Base-by-base conservation (phyloP, 257 asterid genomes). In the Fraxinus anomala region DNA sequence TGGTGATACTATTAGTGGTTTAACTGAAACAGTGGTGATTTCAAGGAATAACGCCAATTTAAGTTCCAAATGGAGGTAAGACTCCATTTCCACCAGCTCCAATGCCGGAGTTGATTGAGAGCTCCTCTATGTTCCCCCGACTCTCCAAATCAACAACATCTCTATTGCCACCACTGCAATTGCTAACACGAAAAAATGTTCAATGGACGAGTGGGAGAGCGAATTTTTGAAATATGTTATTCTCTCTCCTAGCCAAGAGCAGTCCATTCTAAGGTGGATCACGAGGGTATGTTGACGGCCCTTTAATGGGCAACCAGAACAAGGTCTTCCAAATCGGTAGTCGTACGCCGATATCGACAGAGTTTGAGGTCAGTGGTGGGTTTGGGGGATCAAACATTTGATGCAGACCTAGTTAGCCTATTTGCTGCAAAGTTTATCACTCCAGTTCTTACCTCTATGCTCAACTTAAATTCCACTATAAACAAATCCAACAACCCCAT, bases 241-340 rank as follows among this genome's bases (percentile, higher is more conserved):
- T n/a, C 92, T 81, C 26, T 91, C 94, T 0, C 92, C 98, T 0
- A 76, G 82, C 80, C 97, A 89, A 59, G 98, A 94, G 10, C 97
- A 89, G 84, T 86, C 96, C 70, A 81, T 93, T 34, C 80, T 89
- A 68, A 87, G 92, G 51, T 92, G 95, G 97, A 90, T 94, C 86
- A 94, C 92, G 97, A 97, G 93, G 9, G 98, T 1, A 91, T 85
- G 97, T 90, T 76, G 98, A 90, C 37, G 96, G 91, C 87, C 92
- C 93, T 7, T 85, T 95, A 2, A 87, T 90, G 91, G 90, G 82
- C 9, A 90, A 82, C 73, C 83, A 88, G 73, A 87, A 85, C 70
- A 92, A 86, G 86, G 85, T 73, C 11, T 83, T 89, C 73, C 98
- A 92, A 34, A 81, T 85, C 54, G 84, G 89, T 28, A 89, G 88